Percentiles rank a stretch among this genome's conserved stretches.
These are phyloP conservation scores for Vigna angularis DNA, from an alignment of 306 rosid species.

Conservation along the genomic window DNA sequence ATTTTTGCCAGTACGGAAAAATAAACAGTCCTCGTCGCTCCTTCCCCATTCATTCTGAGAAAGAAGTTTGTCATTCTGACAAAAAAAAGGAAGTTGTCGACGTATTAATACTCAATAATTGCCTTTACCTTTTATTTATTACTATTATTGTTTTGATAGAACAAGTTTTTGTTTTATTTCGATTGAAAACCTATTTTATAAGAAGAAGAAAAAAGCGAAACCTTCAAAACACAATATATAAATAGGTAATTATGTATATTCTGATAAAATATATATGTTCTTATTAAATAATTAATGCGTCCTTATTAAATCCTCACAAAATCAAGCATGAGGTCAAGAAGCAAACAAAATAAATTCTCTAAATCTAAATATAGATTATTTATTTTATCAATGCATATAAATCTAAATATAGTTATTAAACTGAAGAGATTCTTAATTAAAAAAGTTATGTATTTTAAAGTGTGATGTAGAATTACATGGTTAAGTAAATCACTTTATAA, in stretches of 20 bases:
- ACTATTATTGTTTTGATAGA: no score
- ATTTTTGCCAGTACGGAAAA: neutral
- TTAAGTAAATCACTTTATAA: neutral
- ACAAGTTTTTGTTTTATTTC: neutral
- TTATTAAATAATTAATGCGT: neutral
- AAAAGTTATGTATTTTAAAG: no score
- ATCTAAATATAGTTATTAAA: no score
- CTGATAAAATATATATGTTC: no score
- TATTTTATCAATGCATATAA: no score
- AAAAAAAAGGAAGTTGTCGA: slow-evolving; percentile 3
- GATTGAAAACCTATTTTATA: neutral
- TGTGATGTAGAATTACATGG: no score
- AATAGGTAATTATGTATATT: neutral
- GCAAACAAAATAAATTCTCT: neutral
- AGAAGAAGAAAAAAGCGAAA: neutral
- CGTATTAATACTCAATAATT: no score
- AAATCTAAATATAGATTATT: no score
- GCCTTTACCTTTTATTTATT: no score
- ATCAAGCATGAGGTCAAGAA: neutral
- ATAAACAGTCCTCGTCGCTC: neutral
- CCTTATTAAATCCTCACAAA: neutral
- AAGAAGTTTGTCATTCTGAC: neutral
- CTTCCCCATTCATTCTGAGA: neutral
- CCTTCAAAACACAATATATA: neutral
- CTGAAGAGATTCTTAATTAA: no score